Conservation (phyloP, 2,329 filamentous ascomycete genomes). For the Tolypocladium tundrense region DNA sequence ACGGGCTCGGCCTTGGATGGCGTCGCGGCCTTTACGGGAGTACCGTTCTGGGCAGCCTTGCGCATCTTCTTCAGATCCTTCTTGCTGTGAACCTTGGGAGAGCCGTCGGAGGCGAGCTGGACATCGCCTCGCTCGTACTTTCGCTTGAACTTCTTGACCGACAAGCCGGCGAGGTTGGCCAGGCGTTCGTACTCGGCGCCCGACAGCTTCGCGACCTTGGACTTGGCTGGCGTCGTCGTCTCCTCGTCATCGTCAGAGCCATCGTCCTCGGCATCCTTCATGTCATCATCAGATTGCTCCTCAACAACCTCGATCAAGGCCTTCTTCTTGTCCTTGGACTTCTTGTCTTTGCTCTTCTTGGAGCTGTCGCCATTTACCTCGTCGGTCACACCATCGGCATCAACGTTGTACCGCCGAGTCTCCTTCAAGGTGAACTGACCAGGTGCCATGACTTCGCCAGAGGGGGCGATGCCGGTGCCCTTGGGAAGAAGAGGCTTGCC, state of each 20-base stretch:
- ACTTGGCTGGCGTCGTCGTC: conserved; percentile 21
- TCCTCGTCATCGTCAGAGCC: conserved; percentile 23
- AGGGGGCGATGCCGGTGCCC: conserved; percentile 64
- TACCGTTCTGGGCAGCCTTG: conserved; percentile 45
- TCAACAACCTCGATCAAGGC: conserved; percentile 28
- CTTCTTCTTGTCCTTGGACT: conserved; percentile 34
- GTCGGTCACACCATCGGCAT: conserved; percentile 74
- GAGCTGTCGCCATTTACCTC: conserved; percentile 35
- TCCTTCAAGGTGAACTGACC: conserved; percentile 90
- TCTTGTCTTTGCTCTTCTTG: conserved; percentile 27
- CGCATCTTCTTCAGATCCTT: conserved; percentile 66
- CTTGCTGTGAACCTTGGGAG: conserved; percentile 59
- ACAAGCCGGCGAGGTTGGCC: conserved; percentile 58
- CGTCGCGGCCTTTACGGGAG: conserved; percentile 30
- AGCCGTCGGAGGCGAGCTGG: conserved; percentile 53
- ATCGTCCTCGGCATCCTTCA: conserved; percentile 32
- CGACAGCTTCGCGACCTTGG: conserved; percentile 33
- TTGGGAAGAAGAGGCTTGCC: conserved; percentile 79
- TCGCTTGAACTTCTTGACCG: conserved; percentile 66
- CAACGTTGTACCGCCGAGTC: conserved; percentile 85
- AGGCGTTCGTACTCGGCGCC: conserved; percentile 48
- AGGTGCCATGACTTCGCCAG: conserved; percentile 51
- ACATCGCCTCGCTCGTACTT: conserved; percentile 71
- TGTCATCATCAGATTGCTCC: conserved; percentile 31
- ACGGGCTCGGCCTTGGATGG: conserved; percentile 29